Evolutionary conservation across 495 filamentous ascomycete species (phyloP), one percentile per base, ranked within the genome.

Genomic region (Podospora pseudocomata): DNA sequence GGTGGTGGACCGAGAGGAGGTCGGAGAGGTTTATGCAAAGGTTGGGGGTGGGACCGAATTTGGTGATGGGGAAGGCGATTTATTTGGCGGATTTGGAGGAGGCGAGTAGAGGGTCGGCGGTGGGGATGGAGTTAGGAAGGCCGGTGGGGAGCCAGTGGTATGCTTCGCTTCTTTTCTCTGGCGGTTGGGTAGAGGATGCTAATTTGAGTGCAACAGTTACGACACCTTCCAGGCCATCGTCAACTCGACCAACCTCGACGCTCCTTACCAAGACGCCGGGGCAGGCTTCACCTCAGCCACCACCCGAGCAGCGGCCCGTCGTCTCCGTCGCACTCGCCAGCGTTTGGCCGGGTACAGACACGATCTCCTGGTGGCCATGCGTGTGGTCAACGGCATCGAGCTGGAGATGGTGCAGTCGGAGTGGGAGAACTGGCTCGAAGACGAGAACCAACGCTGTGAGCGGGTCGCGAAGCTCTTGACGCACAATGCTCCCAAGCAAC

Each of bases 301-400:
- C 28, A 86, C 86, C 66, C 85, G 83, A 65, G 84, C 86, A 19
- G 86, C 89, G 27, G 86, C 86, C 5, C 85, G 83, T 9, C 88
- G 92, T 2, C 83, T 97, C 34, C 85, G 90, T 32, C 86, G 88
- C 64, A 93, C 92, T 16, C 85, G 93, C 5, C 90, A 96, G 78
- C 85, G 89, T 44, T 86, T 99, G 2, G 95, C 90, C 11, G 78
- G 85, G 15, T 94, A 97, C 76, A 86, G 95, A n/a, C 92, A 99
- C 74, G 92, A 98, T 73, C 83, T 98, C 23, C 81, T 98, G 1
- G 93, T 99, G 5, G 93, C 93, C 18, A 86, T 98, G 80, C 89
- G 94, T 5, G 86, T 97, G 3, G 88, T 99, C 63, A 97, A 98
- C 75, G 89, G 85, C 57, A 87, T 98, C 11, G 95, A 99, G 80